phyloP scores from a whole-genome alignment of 305 asterid species.

The Fraxinus velutina region DNA sequence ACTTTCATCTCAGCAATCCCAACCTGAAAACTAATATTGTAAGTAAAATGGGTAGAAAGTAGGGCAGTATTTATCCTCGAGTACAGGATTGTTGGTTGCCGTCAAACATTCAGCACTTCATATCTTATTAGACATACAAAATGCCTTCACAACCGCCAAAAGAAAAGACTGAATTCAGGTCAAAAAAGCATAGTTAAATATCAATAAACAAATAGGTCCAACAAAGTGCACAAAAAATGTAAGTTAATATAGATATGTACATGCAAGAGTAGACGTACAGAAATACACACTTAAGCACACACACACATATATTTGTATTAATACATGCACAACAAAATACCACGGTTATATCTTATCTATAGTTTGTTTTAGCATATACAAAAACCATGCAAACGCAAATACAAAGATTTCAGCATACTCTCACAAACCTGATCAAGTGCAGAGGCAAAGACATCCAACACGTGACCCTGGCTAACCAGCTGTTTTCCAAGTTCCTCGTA shows the following conservation, averaged over 20 bases:
- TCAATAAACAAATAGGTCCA: not conserved
- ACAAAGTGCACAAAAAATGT: not conserved
- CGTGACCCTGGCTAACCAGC: constrained; percentile 84
- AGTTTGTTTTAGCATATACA: not conserved
- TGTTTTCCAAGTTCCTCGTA: constrained; percentile 81
- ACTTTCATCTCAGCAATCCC: constrained; percentile 99
- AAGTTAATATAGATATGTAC: not conserved
- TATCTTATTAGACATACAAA: not conserved
- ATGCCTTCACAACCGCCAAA: not conserved
- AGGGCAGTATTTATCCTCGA: constrained; percentile 12
- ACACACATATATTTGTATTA: not conserved
- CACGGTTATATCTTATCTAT: not conserved
- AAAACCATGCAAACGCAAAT: constrained; percentile 5
- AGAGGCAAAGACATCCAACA: constrained; percentile 90
- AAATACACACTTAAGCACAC: not conserved
- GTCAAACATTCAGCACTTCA: constrained; percentile 11
- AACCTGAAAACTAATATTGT: constrained; percentile 49
- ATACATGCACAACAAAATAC: not conserved
- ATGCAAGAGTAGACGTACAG: not conserved
- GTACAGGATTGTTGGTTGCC: constrained; percentile 8
- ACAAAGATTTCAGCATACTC: not conserved
- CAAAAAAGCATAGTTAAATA: not conserved
- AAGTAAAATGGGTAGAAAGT: constrained; percentile 22
- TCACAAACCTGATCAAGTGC: constrained; percentile 92
- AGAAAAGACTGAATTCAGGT: not conserved